Conservation (phyloP, 495 filamentous ascomycete genomes). For the Hypoxylon perforatum region DNA sequence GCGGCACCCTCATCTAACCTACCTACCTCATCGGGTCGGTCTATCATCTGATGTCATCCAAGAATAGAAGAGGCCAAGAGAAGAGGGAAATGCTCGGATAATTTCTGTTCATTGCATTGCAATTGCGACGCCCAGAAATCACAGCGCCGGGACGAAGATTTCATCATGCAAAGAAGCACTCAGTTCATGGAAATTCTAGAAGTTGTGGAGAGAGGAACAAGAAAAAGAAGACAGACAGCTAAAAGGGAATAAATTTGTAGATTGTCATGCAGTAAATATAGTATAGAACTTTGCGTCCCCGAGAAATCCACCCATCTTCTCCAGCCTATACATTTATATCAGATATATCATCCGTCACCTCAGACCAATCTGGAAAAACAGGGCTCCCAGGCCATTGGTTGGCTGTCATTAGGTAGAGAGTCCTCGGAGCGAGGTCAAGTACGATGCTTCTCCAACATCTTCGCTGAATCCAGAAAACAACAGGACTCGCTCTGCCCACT, state of each 20-base stretch:
- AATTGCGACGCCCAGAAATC: no score
- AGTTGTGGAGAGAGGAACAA: not conserved
- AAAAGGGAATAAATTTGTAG: slow-evolving; percentile 34
- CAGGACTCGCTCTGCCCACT: not conserved
- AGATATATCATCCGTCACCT: slow-evolving; percentile 29
- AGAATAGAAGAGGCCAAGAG: not conserved
- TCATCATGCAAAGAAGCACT: not conserved
- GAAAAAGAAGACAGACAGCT: not conserved
- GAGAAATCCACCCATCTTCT: slow-evolving; percentile 32
- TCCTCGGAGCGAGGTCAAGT: slow-evolving; percentile 22
- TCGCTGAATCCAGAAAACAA: slow-evolving; percentile 9
- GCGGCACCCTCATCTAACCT: not conserved
- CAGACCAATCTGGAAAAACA: slow-evolving; percentile 20
- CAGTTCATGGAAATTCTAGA: not conserved
- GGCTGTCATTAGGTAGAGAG: slow-evolving; percentile 26
- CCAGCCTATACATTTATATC: slow-evolving; percentile 24
- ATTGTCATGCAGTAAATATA: slow-evolving; percentile 40
- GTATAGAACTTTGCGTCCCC: slow-evolving; percentile 29
- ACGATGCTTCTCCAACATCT: slow-evolving; percentile 17
- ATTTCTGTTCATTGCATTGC: not conserved
- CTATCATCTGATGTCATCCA: slow-evolving; percentile 30
- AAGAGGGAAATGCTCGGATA: not conserved
- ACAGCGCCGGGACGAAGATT: not conserved
- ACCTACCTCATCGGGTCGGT: not conserved
- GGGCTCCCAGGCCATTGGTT: slow-evolving; percentile 12